Base-by-base conservation (phyloP, 805 yeast genomes). In the Scheffersomyces spartinae region DNA sequence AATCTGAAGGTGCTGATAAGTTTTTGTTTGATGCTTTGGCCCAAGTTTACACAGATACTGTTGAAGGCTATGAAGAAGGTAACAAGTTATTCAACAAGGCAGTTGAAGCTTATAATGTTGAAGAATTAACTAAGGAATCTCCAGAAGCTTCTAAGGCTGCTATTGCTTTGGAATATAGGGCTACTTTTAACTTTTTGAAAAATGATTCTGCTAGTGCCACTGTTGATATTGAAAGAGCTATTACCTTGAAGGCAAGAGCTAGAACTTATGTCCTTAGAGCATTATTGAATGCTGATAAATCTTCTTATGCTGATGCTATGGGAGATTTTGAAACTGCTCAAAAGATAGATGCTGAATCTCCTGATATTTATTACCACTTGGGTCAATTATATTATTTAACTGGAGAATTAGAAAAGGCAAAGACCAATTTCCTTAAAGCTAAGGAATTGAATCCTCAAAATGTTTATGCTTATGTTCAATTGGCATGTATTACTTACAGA, bases 401-500 rank as follows among this genome's bases (percentile, higher is more conserved):
- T 34, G 77, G 76, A 34, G 81, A 83, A 33, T 71, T 80, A 44
- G 58, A 55, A 19, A 64, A 72, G 36, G 96, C 98, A 18, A 68
- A 74, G 43, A 58, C 50, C 20, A 74, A 81, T 56, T 91, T 85
- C 48, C 68, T 67, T 41, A 77, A 74, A 54, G 79, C 95, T 23
- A 74, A 76, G 47, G 71, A 71, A 36, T 61, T 72, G 43, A 82
- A 84, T 56, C 74, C 78, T 32, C 56, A 68, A 9, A 88, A 83
- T 50, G 74, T 84, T 31, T 82, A 75, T 45, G 76, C 95, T 23
- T 79, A 76, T 56, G 82, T 91, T 47, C 98, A 88, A 64, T 64
- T 82, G 37, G 97, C 95, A 18, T 91, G 95, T 53, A 72, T 86
- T 42, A 72, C 80, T 34, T 86, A 86, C 69, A 81, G 85, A 61